These are phyloP conservation scores for Naegleria fowleri DNA, from an alignment of 208 protist genomes.

Conservation along the genomic window DNA sequence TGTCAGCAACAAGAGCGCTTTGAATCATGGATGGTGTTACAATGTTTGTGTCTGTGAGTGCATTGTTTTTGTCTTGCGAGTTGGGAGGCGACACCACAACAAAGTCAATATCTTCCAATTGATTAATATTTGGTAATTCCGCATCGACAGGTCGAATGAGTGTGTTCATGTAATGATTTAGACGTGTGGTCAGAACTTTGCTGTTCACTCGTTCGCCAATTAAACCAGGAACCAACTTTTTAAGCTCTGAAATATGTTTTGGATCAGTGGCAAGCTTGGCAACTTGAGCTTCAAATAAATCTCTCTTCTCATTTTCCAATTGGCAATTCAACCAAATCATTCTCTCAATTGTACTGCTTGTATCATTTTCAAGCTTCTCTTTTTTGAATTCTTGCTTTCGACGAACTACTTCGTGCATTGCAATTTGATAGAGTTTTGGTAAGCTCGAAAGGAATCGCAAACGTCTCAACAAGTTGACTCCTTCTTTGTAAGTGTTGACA, in stretches of 20 bases:
- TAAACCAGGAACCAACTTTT: background rate
- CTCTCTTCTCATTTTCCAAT: constrained; percentile 2
- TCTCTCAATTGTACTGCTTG: background rate
- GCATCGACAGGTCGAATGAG: background rate
- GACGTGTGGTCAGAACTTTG: background rate
- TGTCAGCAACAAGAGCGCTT: background rate
- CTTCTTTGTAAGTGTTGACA: background rate
- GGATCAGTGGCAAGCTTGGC: background rate
- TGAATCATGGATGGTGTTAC: background rate
- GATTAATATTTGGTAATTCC: background rate
- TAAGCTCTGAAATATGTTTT: background rate
- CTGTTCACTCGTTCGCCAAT: background rate
- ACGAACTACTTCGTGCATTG: background rate
- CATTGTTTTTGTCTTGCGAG: background rate
- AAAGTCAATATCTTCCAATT: background rate
- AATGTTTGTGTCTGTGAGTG: background rate
- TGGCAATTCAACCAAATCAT: background rate
- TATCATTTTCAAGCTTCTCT: background rate
- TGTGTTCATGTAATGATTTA: background rate
- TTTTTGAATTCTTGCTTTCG: background rate
- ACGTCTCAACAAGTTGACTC: background rate
- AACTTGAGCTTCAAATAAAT: background rate
- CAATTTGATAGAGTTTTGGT: background rate
- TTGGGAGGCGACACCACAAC: background rate
- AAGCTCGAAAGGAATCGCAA: background rate